Base-by-base conservation (phyloP, 2,329 filamentous ascomycete genomes). In the Whalleya microplaca region DNA sequence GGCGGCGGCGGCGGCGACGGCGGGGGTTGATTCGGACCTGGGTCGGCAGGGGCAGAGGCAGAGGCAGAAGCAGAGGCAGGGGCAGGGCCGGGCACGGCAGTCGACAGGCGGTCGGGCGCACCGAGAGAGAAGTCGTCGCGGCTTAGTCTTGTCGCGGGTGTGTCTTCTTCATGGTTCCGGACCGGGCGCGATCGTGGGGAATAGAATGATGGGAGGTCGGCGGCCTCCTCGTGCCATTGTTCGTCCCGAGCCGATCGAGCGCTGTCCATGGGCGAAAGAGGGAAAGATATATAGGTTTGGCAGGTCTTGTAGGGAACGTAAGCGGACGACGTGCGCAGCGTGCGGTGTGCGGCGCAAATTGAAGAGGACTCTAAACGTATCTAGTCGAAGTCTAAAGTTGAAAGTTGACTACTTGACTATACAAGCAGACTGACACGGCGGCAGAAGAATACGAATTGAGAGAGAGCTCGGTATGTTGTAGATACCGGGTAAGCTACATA, bases 1-100 rank as follows among this genome's bases (percentile, higher is more conserved):
- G 86, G 82, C 14, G 81, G 83, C 27, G 80, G 81, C 16, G 68
- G 68, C n/a, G n/a, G n/a, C n/a, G n/a, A n/a, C n/a, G n/a, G n/a
- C n/a, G n/a, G n/a, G 27, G 57, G 55, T 44, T 51, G 62, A 14
- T 46, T 56, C 9, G 51, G 51, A 56, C 62, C 57, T 12, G 27
- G 27, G 43, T 48, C 50, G 5, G 45, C 47, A 12, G 49, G n/a
- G 4, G 51, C 42, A 1, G 56, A 50, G 16, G 58, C 32, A 27
- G 57, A 37, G n/a, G n/a, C n/a, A n/a, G n/a, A n/a, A n/a, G n/a
- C n/a, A n/a, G n/a, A n/a, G n/a, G n/a, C n/a, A n/a, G n/a, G n/a
- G n/a, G n/a, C n/a, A n/a, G n/a, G n/a, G n/a, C n/a, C n/a, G n/a
- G n/a, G n/a, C n/a, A n/a, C n/a, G n/a, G n/a, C n/a, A 42, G 49